phyloP scores from a whole-genome alignment of 257 asterid genomes.

The Gentiana straminea region DNA sequence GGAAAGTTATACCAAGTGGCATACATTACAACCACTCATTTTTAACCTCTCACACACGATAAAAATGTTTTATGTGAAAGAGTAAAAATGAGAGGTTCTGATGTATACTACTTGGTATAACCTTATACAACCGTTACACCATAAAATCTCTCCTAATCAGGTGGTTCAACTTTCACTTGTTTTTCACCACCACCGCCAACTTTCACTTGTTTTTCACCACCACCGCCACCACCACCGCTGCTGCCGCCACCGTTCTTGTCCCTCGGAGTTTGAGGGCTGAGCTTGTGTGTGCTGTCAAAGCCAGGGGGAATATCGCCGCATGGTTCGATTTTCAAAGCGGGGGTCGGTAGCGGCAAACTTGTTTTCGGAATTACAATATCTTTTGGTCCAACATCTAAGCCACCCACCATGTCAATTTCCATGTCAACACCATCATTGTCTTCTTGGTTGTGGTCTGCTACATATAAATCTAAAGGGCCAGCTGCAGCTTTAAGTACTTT shows the following conservation, averaged over 20 bases:
- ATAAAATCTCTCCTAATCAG: neutral
- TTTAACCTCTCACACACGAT: too few relatives aligned
- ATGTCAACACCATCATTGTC: conserved; percentile 27
- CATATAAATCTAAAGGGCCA: neutral
- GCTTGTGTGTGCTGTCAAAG: conserved; percentile 4
- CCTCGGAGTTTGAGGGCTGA: neutral
- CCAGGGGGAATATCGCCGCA: conserved; percentile 25
- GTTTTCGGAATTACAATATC: conserved; percentile 21
- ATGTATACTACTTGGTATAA: too few relatives aligned
- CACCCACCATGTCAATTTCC: conserved; percentile 58
- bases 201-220: neutral
- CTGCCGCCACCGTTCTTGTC: too few relatives aligned
- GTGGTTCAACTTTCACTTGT: neutral
- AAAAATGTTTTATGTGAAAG: too few relatives aligned
- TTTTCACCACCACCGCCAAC: neutral
- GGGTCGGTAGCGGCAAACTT: neutral
- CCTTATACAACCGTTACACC: too few relatives aligned
- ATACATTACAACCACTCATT: too few relatives aligned
- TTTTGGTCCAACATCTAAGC: conserved; percentile 23
- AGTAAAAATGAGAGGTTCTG: too few relatives aligned
- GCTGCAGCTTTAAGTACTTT: neutral
- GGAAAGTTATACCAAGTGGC: too few relatives aligned
- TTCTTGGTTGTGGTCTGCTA: conserved; percentile 3
- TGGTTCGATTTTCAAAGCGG: conserved; percentile 3
- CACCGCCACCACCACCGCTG: too few relatives aligned